Evolutionary conservation across 345 rosid species (phyloP), one percentile per base, ranked within the genome.

Genomic region (Syzygium oleosum): DNA sequence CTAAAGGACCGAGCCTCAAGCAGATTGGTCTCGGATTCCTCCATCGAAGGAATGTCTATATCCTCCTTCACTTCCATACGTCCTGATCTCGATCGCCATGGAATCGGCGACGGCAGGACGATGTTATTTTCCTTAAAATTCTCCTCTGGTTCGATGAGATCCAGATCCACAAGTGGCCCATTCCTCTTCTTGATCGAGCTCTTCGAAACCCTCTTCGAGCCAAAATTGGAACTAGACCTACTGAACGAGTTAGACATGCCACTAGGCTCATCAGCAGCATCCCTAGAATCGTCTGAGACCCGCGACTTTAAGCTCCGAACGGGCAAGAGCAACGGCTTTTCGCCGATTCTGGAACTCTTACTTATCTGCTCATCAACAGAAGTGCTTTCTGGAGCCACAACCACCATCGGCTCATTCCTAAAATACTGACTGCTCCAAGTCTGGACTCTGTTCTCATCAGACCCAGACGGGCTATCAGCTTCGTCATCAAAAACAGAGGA

Each of bases 61-160:
- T 90, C 94, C 87, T 93, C 93, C 85, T 90, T 92, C 91, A 88
- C 88, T 86, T 94, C 96, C 91, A 94, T 87, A 88, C 94, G 92
- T n/a, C 96, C 96, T 27, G 98, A 96, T 87, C 98, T 93, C 85
- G 99, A 94, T 52, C 95, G 91, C 99, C 99, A 98, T 14, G 99
- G 99, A 87, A 96, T 94, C 34, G 99, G 99, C 53, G 99, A 98
- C 85, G 98, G 98, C 91, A 98, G 98, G 31, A 93, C 99, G 85
- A 93, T 91, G 79, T 87, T 92, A 22, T 90, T 93, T 49, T 90
- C 46, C 68, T 88, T 87, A 83, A 88, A 51, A 77, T 89, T 88
- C 63, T 89, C 91, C 87, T 78, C 92, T 84, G 87, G 84, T 73
- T 89, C 89, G 15, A 22, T 85, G 21, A 84, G 79, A 86, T 92